A percentile compares a stretch with the other conserved stretches of the same genome.
phyloP scores from a whole-genome alignment of 169 alveolate species.

The Cryptosporidium tyzzeri region DNA sequence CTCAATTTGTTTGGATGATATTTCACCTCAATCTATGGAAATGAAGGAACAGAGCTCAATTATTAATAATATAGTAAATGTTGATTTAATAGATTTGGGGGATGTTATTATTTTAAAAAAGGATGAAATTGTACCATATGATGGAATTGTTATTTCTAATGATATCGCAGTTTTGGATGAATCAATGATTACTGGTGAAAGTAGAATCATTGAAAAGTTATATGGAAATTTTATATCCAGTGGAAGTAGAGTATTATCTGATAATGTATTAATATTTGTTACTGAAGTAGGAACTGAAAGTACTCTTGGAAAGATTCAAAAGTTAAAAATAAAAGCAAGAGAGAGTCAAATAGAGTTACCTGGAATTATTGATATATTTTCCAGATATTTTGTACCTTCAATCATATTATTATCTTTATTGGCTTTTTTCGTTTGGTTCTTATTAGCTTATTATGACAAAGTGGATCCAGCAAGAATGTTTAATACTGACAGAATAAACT shows the following conservation, averaged over 20 bases:
- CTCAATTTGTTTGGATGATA: constrained; percentile 1
- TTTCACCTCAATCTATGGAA: constrained; percentile 53
- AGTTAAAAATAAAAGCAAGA: constrained; percentile 44
- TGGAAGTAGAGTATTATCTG: constrained; percentile 43
- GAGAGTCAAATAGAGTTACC: constrained; percentile 38
- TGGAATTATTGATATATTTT: constrained; percentile 36
- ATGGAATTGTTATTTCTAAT: constrained; percentile 53
- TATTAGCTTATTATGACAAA: constrained; percentile 38
- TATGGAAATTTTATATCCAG: constrained; percentile 57
- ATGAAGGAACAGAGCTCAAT: constrained; percentile 45
- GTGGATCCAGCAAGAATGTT: constrained; percentile 41
- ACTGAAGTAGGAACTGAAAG: constrained; percentile 66
- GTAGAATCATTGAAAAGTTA: constrained; percentile 51
- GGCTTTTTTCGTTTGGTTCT: constrained; percentile 42
- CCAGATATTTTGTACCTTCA: constrained; percentile 44
- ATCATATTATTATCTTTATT: constrained; percentile 16
- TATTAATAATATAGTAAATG: constrained; percentile 7
- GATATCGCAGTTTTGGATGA: constrained; percentile 46
- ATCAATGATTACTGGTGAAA: constrained; percentile 68
- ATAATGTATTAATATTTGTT: constrained; percentile 8
- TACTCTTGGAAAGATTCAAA: constrained; percentile 61
- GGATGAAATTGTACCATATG: constrained; percentile 68
- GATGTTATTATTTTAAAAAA: constrained; percentile 27
- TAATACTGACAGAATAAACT: constrained; percentile 31
- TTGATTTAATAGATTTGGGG: constrained; percentile 58